Percentiles rank a stretch among this genome's conserved stretches.
Evolutionary conservation across 2,329 filamentous ascomycete genomes (phyloP).

Genomic region (Aspergillus pseudoterreus): DNA sequence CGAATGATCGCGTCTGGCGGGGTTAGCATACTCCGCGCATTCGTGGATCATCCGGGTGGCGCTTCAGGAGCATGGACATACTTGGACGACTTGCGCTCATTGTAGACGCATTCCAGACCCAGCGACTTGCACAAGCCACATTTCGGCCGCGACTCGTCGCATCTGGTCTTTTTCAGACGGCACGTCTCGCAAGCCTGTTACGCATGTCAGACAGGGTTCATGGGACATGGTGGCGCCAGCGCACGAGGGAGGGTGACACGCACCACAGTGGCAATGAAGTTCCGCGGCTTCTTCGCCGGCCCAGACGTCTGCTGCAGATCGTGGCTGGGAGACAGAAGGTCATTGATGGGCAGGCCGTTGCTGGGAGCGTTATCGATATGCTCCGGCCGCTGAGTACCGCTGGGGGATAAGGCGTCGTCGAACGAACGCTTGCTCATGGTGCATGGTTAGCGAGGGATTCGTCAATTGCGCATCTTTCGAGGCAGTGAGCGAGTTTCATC

Average conservation of each 20-base stretch:
- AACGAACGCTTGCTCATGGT: conserved; percentile 37
- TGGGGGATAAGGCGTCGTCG: conserved; percentile 27
- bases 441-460: conserved; percentile 19
- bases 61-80: conserved; percentile 19
- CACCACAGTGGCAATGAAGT: conserved; percentile 40
- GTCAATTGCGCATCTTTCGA: background rate
- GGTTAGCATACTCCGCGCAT: conserved; percentile 5
- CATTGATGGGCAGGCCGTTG: conserved; percentile 29
- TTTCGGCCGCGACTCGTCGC: conserved; percentile 51
- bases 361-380: conserved; percentile 18
- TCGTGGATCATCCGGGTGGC: background rate
- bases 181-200: conserved; percentile 52
- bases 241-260: conserved; percentile 4
- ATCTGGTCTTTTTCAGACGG: conserved; percentile 52
- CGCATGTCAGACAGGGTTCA: background rate
- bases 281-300: conserved; percentile 32
- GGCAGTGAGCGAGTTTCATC: no score
- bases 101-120: conserved; percentile 50
- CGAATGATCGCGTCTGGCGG: conserved; percentile 50
- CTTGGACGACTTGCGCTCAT: conserved; percentile 53
- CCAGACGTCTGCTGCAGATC: conserved; percentile 25
- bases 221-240: background rate
- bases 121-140: conserved; percentile 51
- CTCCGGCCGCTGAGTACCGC: conserved; percentile 21
- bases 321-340: conserved; percentile 33